Conservation (phyloP, 2,329 filamentous ascomycete species). For the Capronia epimyces region DNA sequence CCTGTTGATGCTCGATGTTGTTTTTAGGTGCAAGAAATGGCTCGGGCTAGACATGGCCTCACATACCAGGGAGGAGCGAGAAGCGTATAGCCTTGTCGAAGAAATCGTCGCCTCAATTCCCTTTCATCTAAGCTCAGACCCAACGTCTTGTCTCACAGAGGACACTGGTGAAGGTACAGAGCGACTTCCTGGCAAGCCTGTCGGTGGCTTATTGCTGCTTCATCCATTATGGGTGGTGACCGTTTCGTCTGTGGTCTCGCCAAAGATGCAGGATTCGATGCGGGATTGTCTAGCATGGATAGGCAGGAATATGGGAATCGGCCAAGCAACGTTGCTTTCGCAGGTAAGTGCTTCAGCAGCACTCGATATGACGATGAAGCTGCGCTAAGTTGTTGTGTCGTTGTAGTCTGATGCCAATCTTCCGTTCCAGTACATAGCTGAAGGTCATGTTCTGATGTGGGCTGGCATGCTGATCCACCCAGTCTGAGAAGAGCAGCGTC, state of each 20-base stretch:
- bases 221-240: constrained; percentile 28
- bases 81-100: background rate
- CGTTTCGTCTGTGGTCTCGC: constrained; percentile 17
- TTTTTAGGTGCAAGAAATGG: constrained; percentile 2
- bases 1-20: constrained; percentile 12
- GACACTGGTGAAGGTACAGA: background rate
- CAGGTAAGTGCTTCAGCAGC: constrained; percentile 22
- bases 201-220: constrained; percentile 31
- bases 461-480: constrained; percentile 12
- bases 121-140: constrained; percentile 12
- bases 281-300: constrained; percentile 29
- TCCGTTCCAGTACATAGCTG: background rate
- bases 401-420: background rate
- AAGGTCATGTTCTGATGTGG: constrained; percentile 13
- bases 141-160: background rate
- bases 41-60: background rate
- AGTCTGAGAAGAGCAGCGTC: background rate
- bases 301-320: constrained; percentile 29
- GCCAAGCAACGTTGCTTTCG: constrained; percentile 28
- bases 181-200: constrained; percentile 16
- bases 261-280: constrained; percentile 17
- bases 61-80: background rate
- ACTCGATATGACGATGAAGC: background rate
- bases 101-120: constrained; percentile 14
- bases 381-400: background rate